phyloP scores from a whole-genome alignment of 495 filamentous ascomycete genomes.

The Tuber magnatum region DNA sequence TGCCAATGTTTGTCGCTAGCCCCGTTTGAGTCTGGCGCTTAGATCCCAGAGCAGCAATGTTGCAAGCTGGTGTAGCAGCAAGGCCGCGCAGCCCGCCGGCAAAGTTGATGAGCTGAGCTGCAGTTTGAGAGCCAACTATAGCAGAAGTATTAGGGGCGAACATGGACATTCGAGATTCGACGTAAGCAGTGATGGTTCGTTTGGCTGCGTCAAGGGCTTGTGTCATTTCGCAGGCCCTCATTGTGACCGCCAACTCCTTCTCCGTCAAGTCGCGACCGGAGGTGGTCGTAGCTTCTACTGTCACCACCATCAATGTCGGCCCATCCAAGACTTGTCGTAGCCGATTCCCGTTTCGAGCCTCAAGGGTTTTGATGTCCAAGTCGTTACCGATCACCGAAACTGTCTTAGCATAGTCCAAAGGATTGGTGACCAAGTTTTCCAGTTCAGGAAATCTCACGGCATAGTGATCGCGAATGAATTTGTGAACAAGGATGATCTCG shows the following conservation, averaged over 20 bases:
- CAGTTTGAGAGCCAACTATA: constrained; percentile 87
- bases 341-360: constrained; percentile 62
- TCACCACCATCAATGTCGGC: constrained; percentile 87
- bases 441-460: constrained; percentile 89
- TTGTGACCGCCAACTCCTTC: constrained; percentile 64
- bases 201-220: constrained; percentile 81
- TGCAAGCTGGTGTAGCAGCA: constrained; percentile 87
- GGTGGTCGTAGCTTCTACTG: constrained; percentile 87
- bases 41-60: constrained; percentile 78
- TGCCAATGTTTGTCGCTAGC: constrained; percentile 87
- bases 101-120: constrained; percentile 91
- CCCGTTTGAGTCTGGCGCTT: constrained; percentile 76
- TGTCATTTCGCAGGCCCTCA: constrained; percentile 78
- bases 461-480: constrained; percentile 92
- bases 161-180: constrained; percentile 93
- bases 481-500: constrained; percentile 88
- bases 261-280: constrained; percentile 68
- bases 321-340: constrained; percentile 76
- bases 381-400: constrained; percentile 92
- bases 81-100: constrained; percentile 81
- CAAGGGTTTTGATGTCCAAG: constrained; percentile 75
- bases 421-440: constrained; percentile 85
- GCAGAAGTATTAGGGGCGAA: constrained; percentile 94
- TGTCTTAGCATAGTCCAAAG: constrained; percentile 90
- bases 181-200: constrained; percentile 79